Conservation (phyloP, 139 green algal species). For the Desmodesmus armatus region DNA sequence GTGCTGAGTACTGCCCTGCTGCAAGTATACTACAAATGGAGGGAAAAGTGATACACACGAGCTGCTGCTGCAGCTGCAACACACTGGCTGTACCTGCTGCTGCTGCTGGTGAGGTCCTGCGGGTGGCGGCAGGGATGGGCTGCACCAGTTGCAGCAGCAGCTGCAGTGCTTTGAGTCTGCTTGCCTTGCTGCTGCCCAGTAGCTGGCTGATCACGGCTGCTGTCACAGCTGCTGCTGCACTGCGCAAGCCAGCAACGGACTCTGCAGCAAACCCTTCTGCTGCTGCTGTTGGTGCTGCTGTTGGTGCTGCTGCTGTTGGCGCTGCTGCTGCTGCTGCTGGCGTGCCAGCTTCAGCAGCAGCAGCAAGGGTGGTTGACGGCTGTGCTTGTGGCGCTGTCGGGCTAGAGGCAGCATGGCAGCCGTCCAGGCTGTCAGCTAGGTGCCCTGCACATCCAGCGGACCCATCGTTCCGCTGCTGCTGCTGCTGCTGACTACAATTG, state of each 20-base stretch:
- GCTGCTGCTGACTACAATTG: too few relatives aligned
- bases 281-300: slow-evolving; percentile 17
- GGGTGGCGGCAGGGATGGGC: not conserved
- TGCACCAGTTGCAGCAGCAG: slow-evolving; percentile 32
- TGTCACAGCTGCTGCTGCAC: not conserved
- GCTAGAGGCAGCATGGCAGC: too few relatives aligned
- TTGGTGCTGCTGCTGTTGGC: not conserved
- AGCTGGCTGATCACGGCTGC: slow-evolving; percentile 4
- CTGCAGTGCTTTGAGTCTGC: slow-evolving; percentile 18
- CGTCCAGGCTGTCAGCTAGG: too few relatives aligned
- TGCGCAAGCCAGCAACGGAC: not conserved
- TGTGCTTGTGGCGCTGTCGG: too few relatives aligned
- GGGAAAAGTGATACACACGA: not conserved
- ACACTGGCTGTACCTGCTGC: not conserved
- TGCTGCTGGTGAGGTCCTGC: not conserved
- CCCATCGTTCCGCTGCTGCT: too few relatives aligned
- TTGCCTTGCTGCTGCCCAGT: slow-evolving; percentile 9
- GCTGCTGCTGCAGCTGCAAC: slow-evolving; percentile 13
- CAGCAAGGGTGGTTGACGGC: too few relatives aligned
- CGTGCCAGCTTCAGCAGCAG: not conserved
- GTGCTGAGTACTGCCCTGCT: not conserved
- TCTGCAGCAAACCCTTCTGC: not conserved
- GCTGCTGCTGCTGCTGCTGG: not conserved
- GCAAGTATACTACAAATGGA: not conserved
- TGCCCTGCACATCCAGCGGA: too few relatives aligned